Evolutionary conservation across 1,284 basidiomycete species (phyloP), one percentile per base, ranked within the genome.

Genomic region (Puccinia triticina): DNA sequence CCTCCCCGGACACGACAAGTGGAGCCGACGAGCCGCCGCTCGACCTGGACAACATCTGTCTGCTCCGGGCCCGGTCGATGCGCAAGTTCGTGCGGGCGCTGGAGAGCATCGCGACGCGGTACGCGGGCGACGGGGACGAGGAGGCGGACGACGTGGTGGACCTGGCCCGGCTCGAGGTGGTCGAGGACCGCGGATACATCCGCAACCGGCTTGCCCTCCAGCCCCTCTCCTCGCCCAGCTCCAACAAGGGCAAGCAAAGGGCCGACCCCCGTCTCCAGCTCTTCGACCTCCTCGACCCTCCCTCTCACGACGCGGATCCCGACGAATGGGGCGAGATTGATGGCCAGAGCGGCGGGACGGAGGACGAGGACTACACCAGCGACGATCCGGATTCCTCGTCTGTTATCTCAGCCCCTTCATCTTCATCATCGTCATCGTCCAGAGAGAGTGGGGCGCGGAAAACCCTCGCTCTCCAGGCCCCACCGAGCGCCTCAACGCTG

Each of bases 111-210:
- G 48, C 32, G 48, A 29, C 72, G 7, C 48, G 46, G 26, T 74
- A 74, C 46, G 48, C 53, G 55, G 72, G 72, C 37, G 72, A 74
- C n/a, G 72, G 72, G 48, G 72, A 74, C 55, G 72, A 74, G 55
- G 48, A 74, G 37, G 18, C 72, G 32, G 72, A 74, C 55, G 72
- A 74, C 21, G 72, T 74, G 55, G 23, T 74, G 4, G 72, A 74
- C 37, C 72, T 74, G 37, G 48, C 23, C 8, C 48, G n/a, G 23
- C 46, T 74, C 29, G 29, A 74, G 55, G 72, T 74, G 0, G 55
- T 74, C 21, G 72, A 74, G 37, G 72, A 74, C 37, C 72, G 72
- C 7, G 72, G 72, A 1, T 37, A 74, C 50, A 74, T 74, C 55
- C 48, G 29, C 48, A 32, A 53, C 12, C 48, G 50, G 3, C 72